Conservation (phyloP, 176 grass and related monocot genomes). For the Aegilops longissima region DNA sequence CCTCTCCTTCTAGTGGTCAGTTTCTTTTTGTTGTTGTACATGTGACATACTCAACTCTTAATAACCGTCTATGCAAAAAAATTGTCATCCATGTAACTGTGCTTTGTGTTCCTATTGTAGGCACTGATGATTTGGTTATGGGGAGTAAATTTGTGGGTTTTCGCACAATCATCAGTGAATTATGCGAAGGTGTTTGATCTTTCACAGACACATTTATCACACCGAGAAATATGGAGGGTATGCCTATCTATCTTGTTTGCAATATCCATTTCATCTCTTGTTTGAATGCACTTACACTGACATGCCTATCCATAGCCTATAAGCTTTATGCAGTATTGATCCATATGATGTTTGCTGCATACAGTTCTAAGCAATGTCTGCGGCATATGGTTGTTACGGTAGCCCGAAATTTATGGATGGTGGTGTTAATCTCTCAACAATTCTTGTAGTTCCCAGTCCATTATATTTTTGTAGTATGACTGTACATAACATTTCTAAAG, state of each 20-base stretch:
- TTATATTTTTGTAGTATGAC: background rate
- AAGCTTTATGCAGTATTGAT: background rate
- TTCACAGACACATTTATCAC: conserved; percentile 76
- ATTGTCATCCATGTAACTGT: background rate
- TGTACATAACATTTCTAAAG: background rate
- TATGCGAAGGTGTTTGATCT: conserved; percentile 96
- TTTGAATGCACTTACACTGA: background rate
- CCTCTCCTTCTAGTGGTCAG: conserved; percentile 92
- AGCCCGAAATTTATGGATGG: background rate
- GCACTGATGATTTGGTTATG: conserved; percentile 98
- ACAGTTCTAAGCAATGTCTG: background rate
- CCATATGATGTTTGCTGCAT: no score
- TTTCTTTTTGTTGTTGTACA: background rate
- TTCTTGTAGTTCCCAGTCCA: background rate
- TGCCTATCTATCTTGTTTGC: conserved; percentile 7
- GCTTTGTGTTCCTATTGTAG: conserved; percentile 45
- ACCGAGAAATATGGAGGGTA: conserved; percentile 98
- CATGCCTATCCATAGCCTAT: background rate
- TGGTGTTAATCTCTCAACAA: background rate
- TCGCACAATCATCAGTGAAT: conserved; percentile 78
- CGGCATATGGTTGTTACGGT: background rate
- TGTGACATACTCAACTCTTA: background rate
- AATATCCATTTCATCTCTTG: background rate
- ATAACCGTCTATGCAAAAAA: background rate
- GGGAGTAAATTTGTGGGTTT: conserved; percentile 97